Conservation (phyloP, 306 rosid species). For the Carpinus viminea region DNA sequence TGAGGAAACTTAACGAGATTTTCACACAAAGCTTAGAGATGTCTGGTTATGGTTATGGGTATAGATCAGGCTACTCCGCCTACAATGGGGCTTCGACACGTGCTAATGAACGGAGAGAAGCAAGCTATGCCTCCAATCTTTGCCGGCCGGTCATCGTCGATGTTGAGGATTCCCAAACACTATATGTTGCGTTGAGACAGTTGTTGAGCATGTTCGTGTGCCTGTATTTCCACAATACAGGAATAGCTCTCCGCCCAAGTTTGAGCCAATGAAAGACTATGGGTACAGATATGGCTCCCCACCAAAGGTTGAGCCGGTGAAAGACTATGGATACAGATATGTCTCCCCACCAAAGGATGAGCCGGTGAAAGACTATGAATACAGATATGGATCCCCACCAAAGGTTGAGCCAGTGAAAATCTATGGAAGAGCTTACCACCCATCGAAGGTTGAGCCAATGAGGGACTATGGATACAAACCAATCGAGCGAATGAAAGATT, state of each 20-base stretch:
- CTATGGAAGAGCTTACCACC: not conserved
- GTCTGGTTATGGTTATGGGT: conserved; percentile 33
- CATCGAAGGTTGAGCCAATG: too few species aligned
- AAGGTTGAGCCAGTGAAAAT: not conserved
- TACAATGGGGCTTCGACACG: conserved; percentile 3
- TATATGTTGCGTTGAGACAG: conserved; percentile 28
- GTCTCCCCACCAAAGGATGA: too few species aligned
- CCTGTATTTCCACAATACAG: conserved; percentile 10
- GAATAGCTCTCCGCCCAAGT: not conserved
- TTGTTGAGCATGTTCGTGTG: conserved; percentile 19
- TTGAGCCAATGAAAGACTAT: conserved; percentile 23
- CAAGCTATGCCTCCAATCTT: conserved; percentile 8
- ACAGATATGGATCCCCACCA: too few species aligned
- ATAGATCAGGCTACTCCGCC: conserved; percentile 19
- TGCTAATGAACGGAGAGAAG: conserved; percentile 24
- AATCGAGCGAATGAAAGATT: not conserved
- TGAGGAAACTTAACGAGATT: not conserved
- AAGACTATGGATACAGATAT: too few species aligned
- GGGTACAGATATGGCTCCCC: conserved; percentile 4
- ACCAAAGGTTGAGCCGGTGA: not conserved
- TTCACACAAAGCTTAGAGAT: conserved; percentile 25
- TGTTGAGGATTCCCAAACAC: conserved; percentile 11
- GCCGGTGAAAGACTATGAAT: too few species aligned
- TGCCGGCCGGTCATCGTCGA: conserved; percentile 22
- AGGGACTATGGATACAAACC: too few species aligned